Base-by-base conservation (phyloP, 208 protist genomes). In the Leishmania braziliensis region DNA sequence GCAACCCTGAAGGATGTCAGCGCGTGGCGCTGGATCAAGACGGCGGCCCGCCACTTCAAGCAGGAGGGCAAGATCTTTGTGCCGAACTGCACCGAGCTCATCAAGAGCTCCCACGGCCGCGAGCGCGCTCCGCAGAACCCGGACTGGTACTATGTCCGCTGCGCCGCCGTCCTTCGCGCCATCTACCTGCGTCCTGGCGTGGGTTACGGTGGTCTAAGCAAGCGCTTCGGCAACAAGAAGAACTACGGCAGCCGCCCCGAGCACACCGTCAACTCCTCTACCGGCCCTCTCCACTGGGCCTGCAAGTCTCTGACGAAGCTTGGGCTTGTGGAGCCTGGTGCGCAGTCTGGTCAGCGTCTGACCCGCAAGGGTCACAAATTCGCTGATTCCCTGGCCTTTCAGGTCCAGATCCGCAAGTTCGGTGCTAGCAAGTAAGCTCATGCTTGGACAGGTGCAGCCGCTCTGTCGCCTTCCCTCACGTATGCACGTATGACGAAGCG, bases 61-160 rank as follows among this genome's bases (percentile, higher is more conserved):
- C 92, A 95, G 78, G 91, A 97, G 90, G 96, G 96, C 76, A 97
- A 96, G 86, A 81, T 98, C 84, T 86, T 96, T 72, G 94, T 99
- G 75, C 99, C 99, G 80, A 94, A 98, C 88, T 99, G 98, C 93
- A 94, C 96, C 74, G 98, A 99, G 86, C 91, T 99, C 88, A 95
- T 99, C 79, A 99, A 99, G 94, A 99, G 98, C 76, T 98, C 94
- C 71, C 89, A 92, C 84, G 92, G 94, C 86, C 98, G 98, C 91
- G 98, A 99, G 89, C 94, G 99, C 75, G 94, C 97, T 81, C 99
- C 99, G 75, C 93, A 96, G 87, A 98, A 99, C 92, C 91, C 95
- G 78, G 98, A 99, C 94, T 99, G 98, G 98, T 99, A 98, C 91
- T 99, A 99, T 94, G 93, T 99, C 88, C 98, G 98, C 84, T 95